These are phyloP conservation scores for Hypoxylon rubiginosum DNA, from an alignment of 2,329 filamentous ascomycete species.

Conservation along the genomic window DNA sequence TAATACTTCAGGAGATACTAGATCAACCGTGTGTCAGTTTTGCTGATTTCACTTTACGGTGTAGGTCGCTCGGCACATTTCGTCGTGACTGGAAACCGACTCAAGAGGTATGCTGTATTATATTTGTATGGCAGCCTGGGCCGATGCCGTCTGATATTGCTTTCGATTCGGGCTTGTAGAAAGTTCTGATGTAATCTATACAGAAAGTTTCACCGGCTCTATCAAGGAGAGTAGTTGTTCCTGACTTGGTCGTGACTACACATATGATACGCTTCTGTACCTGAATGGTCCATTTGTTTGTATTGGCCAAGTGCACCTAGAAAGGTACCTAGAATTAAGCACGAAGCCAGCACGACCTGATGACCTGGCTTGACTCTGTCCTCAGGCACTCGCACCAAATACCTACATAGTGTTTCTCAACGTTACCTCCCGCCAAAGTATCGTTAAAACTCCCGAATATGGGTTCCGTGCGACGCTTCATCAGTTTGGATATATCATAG, in stretches of 20 bases:
- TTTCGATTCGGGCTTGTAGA: background rate
- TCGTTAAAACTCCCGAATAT: constrained; percentile 9
- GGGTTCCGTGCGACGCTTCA: constrained; percentile 7
- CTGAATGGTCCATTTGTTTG: background rate
- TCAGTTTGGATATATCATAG: constrained; percentile 22
- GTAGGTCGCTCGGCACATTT: background rate
- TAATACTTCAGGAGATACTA: background rate
- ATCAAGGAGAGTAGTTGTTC: background rate
- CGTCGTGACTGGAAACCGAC: background rate
- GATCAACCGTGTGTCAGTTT: background rate
- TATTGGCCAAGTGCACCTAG: background rate
- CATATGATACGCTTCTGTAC: background rate
- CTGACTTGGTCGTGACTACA: background rate
- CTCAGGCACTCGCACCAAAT: background rate
- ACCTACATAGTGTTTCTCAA: background rate
- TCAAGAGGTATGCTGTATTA: background rate
- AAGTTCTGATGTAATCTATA: background rate
- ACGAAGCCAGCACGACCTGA: background rate
- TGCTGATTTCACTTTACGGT: background rate
- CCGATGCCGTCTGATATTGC: background rate
- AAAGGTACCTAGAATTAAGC: background rate
- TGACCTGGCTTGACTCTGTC: constrained; percentile 4
- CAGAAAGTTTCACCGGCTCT: background rate
- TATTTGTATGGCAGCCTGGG: background rate
- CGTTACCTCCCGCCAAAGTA: constrained; percentile 14